Base-by-base conservation (phyloP, 805 yeast genomes). In the Phaffomyces opuntiae region DNA sequence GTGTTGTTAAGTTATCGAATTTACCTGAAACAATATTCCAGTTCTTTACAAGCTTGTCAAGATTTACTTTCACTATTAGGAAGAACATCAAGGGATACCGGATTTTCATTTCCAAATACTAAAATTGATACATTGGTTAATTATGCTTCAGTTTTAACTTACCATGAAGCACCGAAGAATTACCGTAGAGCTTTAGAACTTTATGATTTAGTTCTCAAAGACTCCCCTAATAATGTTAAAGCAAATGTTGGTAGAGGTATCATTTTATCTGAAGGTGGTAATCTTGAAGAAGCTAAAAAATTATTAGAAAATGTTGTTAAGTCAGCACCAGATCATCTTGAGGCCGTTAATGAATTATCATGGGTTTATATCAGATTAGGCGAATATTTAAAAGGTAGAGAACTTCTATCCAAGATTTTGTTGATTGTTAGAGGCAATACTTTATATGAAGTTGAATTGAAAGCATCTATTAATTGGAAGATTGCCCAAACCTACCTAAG, bases 101-200 rank as follows among this genome's bases (percentile, higher is more conserved):
- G 82, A 0, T 65, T 74, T 8, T 58, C 63, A 9, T 67, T 87
- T 36, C 59, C 61, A 1, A 66, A 78, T 50, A 71, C 89, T 1
- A 77, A 72, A 52, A 72, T 72, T 43, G 84, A 80, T 43, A 65
- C 87, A 21, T 69, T 83, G 9, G 73, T 88, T 34, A 70, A 77
- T 24, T 69, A 87, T 45, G 98, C 93, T 0, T 75, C 81, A 0
- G 74, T 84, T 1, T 87, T 89, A 58, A 86, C 95, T 0, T 83
- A 87, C 58, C 76, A 81, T 57, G 96, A 91, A 61, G 85, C 97
- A 0, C 99, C 98, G 11, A 88, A 88, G 62, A 86, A 91, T 63
- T 87, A 78, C 57, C 70, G 77, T 3, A 71, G 81, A 25, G 98
- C 99, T 0, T 59, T 83, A 27, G 78, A 77, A 41, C 62, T 89